Base-by-base conservation (phyloP, 768 basidiomycete genomes). In the Boletus speciosus region DNA sequence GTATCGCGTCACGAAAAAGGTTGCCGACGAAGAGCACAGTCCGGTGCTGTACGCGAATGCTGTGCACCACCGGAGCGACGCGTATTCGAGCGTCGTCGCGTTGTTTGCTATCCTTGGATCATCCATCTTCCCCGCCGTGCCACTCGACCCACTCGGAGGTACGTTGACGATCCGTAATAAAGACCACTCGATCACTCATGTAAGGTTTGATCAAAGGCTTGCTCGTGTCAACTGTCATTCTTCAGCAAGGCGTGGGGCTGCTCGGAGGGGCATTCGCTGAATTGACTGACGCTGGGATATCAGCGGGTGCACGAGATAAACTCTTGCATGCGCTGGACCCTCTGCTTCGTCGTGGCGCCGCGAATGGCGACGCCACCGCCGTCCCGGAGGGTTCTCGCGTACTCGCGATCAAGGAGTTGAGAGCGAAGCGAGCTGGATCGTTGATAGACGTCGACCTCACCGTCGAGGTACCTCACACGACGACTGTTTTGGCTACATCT, bases 1-100 rank as follows among this genome's bases (percentile, higher is more conserved):
- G 12, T 98, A 96, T 71, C 78, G 94, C 40, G 74, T 86, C 43
- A 98, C 94, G 44, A 89, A 88, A 66, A 82, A 80, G 51, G 95
- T 99, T 31, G 97, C 96, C 11, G 84, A 91, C 53, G 83, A 92
- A 62, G 94, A 98, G 71, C 85, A 85, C 62, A 92, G 89, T 64
- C 90, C 92, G 5, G 97, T 99, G 1, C 73, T 99, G 49, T 76
- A 87, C 19, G 97, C 97, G n/a, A 99, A 98, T 68, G 97, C 96
- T 6, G 80, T 94, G 52, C 96, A 98, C 69, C 97, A 99, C 72
- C 82, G 97, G n/a, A 94, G 91, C 59, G 97, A 99, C 69, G 93
- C 93, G 6, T 93, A 94, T 65, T 94, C 93, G 4, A 95, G 93
- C 62, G 61, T 88, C 46, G 93, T 99, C 50, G 93, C 95, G 11